phyloP scores from a whole-genome alignment of 2,329 filamentous ascomycete species.

The Aspergillus pseudoglaucus region DNA sequence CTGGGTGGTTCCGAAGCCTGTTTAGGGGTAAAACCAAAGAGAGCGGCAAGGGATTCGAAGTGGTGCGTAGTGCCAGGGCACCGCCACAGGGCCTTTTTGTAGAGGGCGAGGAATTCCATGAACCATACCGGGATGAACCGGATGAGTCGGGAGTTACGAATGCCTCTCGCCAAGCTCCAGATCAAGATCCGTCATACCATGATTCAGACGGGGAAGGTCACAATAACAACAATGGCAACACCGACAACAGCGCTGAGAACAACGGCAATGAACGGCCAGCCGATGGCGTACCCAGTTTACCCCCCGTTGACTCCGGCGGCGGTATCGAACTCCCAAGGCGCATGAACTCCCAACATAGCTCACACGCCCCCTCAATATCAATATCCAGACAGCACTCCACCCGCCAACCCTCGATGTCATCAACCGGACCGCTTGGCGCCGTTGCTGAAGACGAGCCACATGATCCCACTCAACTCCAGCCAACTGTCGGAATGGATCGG shows the following conservation, averaged over 20 bases:
- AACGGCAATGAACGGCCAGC: neutral
- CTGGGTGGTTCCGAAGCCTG: conserved; percentile 77
- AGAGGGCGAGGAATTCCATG: conserved; percentile 54
- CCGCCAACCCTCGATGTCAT: conserved; percentile 26
- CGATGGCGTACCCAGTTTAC: conserved; percentile 33
- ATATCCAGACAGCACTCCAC: conserved; percentile 67
- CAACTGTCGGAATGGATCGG: conserved; percentile 27
- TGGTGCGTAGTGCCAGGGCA: conserved; percentile 83
- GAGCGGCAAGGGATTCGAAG: conserved; percentile 93
- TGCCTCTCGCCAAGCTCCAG: conserved; percentile 21
- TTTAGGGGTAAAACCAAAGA: conserved; percentile 85
- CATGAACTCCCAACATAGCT: conserved; percentile 53
- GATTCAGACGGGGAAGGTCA: conserved; percentile 7
- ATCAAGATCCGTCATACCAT: conserved; percentile 17
- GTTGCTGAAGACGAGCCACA: conserved; percentile 12
- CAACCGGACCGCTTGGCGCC: conserved; percentile 7
- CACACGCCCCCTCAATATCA: conserved; percentile 44
- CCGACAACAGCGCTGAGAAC: conserved; percentile 31
- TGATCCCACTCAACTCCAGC: conserved; percentile 18
- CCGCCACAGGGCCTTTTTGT: conserved; percentile 63
- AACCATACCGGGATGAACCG: conserved; percentile 55
- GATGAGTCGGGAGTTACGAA: conserved; percentile 21
- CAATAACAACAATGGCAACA: conserved; percentile 26
- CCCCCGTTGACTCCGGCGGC: conserved; percentile 53
- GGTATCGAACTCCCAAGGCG: conserved; percentile 60